phyloP scores from a whole-genome alignment of 495 filamentous ascomycete species.

The Trichoderma erinaceum region DNA sequence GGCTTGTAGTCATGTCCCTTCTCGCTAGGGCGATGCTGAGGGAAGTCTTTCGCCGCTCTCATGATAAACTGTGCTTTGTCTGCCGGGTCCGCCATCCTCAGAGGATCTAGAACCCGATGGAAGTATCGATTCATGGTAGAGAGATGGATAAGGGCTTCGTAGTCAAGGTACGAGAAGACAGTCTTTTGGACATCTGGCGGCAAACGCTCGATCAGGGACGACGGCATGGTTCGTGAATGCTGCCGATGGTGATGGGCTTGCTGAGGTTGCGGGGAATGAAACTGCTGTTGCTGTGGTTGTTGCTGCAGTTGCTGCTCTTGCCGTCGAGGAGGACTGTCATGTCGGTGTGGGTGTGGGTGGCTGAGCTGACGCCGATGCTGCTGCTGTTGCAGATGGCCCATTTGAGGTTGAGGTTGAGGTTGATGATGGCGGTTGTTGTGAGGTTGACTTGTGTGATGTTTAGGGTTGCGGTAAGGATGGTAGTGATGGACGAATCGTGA shows the following conservation, averaged over 20 bases:
- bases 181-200: conserved; percentile 9
- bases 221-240: neutral
- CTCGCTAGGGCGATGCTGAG: conserved; percentile 20
- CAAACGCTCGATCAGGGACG: conserved; percentile 13
- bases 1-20: conserved; percentile 8
- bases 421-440: neutral
- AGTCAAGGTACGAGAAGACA: conserved; percentile 14
- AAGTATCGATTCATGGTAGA: conserved; percentile 15
- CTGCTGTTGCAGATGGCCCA: neutral
- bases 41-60: conserved; percentile 25
- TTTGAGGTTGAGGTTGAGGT: neutral
- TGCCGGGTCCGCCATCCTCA: conserved; percentile 13
- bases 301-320: neutral
- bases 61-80: conserved; percentile 20
- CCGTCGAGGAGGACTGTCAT: neutral
- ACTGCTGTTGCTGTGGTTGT: neutral
- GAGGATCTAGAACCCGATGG: conserved; percentile 10
- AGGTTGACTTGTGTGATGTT: neutral
- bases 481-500: neutral
- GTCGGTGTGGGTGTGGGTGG: neutral
- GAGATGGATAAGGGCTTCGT: conserved; percentile 16
- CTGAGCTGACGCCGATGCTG: neutral
- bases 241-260: neutral
- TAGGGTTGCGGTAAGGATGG: conserved; percentile 2
- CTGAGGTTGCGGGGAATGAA: neutral